These are phyloP conservation scores for Dorcoceras hygrometricum DNA, from an alignment of 257 asterid species.

Conservation along the genomic window DNA sequence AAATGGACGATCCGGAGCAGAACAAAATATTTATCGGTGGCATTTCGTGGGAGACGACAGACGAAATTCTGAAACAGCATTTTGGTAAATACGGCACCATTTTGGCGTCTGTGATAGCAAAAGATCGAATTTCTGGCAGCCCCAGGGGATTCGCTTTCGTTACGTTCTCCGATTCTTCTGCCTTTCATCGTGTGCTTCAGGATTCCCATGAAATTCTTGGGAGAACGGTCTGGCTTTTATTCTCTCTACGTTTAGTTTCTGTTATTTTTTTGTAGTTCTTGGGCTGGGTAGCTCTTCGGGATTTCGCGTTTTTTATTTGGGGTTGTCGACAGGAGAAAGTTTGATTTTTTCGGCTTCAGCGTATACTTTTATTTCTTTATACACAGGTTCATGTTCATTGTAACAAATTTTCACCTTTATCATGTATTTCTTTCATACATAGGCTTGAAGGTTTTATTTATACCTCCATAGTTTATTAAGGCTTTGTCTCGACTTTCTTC, in stretches of 20 bases:
- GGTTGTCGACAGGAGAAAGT: conserved; percentile 8
- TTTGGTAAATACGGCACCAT: conserved; percentile 71
- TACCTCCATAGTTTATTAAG: not conserved
- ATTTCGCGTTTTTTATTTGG: not conserved
- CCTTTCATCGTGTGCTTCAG: conserved; percentile 66
- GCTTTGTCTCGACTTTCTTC: not conserved
- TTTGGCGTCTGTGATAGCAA: conserved; percentile 49
- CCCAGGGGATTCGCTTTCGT: conserved; percentile 92
- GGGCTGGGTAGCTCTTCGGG: not conserved
- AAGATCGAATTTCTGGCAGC: conserved; percentile 54
- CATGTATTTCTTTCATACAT: not conserved
- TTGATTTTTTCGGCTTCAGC: not conserved
- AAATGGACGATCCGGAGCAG: conserved; percentile 72
- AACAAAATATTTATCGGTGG: conserved; percentile 88
- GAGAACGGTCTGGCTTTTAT: conserved; percentile 52
- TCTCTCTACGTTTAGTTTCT: conserved; percentile 22
- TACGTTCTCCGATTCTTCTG: conserved; percentile 61
- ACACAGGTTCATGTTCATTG: conserved; percentile 1
- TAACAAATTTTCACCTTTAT: not conserved
- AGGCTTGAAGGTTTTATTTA: not conserved
- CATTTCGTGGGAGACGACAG: conserved; percentile 85
- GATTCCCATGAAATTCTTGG: conserved; percentile 68
- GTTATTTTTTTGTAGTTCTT: conserved; percentile 9
- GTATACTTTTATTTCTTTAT: conserved; percentile 4
- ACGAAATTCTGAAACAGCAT: conserved; percentile 53